phyloP scores from a whole-genome alignment of 495 filamentous ascomycete genomes.

The Apodospora peruviana region DNA sequence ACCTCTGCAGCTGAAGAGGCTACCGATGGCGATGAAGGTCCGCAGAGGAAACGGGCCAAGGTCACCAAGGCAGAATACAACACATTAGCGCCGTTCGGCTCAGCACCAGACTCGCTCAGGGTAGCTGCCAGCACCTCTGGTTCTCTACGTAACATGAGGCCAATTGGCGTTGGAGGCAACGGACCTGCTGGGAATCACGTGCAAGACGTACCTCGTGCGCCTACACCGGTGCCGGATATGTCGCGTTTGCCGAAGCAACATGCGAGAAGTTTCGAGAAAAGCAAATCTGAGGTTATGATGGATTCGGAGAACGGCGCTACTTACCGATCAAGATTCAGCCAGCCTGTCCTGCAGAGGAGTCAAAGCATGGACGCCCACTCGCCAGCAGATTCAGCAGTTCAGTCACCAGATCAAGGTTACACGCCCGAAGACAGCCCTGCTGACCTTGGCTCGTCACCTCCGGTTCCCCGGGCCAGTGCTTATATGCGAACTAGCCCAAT shows the following conservation, averaged over 20 bases:
- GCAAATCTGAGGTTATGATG: slow-evolving; percentile 14
- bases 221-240: slow-evolving; percentile 66
- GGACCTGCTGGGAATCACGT: slow-evolving; percentile 42
- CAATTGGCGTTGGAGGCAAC: slow-evolving; percentile 56
- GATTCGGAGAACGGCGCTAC: slow-evolving; percentile 10
- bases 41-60: slow-evolving; percentile 67
- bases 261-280: slow-evolving; percentile 11
- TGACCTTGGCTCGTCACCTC: slow-evolving; percentile 74
- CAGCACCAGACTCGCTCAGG: slow-evolving; percentile 71
- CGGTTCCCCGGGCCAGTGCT: slow-evolving; percentile 51
- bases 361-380: slow-evolving; percentile 35
- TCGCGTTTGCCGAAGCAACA: slow-evolving; percentile 22
- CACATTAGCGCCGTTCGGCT: slow-evolving; percentile 61
- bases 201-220: slow-evolving; percentile 75
- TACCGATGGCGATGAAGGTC: slow-evolving; percentile 61
- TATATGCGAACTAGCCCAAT: slow-evolving; percentile 45
- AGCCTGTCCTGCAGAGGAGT: slow-evolving; percentile 13
- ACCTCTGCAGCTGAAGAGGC: slow-evolving; percentile 64
- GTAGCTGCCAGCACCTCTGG: slow-evolving; percentile 83
- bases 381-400: slow-evolving; percentile 39
- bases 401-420: slow-evolving; percentile 52
- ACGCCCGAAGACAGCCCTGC: slow-evolving; percentile 51
- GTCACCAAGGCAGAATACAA: slow-evolving; percentile 63
- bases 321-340: slow-evolving; percentile 10
- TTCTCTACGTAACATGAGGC: slow-evolving; percentile 79